phyloP scores from a whole-genome alignment of 345 rosid species.

The Luvunga scandens region DNA sequence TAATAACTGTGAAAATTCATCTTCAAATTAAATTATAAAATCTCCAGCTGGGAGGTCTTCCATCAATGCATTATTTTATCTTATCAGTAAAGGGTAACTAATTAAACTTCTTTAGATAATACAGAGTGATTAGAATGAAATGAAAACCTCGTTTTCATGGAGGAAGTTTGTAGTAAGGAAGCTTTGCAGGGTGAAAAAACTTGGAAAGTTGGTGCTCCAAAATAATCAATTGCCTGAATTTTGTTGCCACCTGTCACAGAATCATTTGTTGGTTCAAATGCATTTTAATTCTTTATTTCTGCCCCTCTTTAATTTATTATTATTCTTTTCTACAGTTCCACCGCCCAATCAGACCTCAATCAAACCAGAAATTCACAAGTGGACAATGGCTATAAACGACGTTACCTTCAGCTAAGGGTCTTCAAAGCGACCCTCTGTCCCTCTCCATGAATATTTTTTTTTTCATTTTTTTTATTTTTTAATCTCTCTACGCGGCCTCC shows the following conservation, averaged over 20 bases:
- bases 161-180: not conserved
- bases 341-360: conserved; percentile 28
- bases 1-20: too few relatives aligned
- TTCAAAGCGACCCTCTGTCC: not conserved
- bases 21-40: not conserved
- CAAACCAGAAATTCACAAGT: conserved; percentile 12
- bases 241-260: conserved; percentile 13
- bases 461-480: not conserved
- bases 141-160: conserved; percentile 14
- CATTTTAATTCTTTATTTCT: not conserved
- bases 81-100: not conserved
- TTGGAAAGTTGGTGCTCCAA: not conserved
- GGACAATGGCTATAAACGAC: not conserved
- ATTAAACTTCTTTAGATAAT: not conserved
- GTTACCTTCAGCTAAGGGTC: not conserved
- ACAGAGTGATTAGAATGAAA: too few relatives aligned
- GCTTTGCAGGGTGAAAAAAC: not conserved
- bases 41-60: not conserved
- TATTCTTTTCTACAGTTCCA: conserved; percentile 9
- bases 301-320: not conserved
- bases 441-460: not conserved
- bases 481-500: conserved; percentile 10
- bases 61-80: not conserved
- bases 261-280: not conserved
- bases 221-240: not conserved